Evolutionary conservation across 352 stramenopile genomes (phyloP).

Genomic region (Phytophthora agathidicida): DNA sequence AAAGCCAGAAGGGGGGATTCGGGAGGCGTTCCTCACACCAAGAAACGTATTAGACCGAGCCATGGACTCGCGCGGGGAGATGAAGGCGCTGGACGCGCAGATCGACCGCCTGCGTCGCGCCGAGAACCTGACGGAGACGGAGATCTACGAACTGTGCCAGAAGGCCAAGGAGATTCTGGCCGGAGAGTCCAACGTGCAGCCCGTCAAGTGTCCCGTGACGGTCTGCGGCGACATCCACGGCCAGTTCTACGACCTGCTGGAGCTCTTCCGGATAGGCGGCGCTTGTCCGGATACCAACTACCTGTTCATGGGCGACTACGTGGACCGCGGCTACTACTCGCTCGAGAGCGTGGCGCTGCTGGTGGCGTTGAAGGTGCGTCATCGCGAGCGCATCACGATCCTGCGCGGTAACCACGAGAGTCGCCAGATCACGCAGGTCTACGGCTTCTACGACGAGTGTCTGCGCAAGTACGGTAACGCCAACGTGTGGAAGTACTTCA

Average conservation of each 20-base stretch:
- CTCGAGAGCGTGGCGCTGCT: conserved; percentile 86
- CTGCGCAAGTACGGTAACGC: conserved; percentile 96
- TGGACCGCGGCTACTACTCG: conserved; percentile 90
- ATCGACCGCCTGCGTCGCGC: conserved; percentile 82
- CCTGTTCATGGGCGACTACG: conserved; percentile 92
- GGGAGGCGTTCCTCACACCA: conserved; percentile 21
- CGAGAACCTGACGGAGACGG: conserved; percentile 89
- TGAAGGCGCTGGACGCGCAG: conserved; percentile 88
- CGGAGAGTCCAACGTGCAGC: conserved; percentile 87
- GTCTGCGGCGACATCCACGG: conserved; percentile 91
- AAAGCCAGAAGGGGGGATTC: conserved; percentile 18
- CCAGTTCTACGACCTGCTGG: conserved; percentile 90
- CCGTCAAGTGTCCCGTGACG: conserved; percentile 85
- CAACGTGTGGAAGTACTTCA: conserved; percentile 93
- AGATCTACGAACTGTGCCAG: conserved; percentile 91
- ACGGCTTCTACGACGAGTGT: conserved; percentile 86
- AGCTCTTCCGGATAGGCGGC: conserved; percentile 91
- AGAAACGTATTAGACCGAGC: background rate
- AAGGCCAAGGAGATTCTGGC: conserved; percentile 91
- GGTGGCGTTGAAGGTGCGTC: conserved; percentile 85
- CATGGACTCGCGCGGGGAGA: conserved; percentile 71
- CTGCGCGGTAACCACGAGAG: conserved; percentile 84
- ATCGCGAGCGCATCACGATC: conserved; percentile 88
- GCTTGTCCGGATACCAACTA: conserved; percentile 90
- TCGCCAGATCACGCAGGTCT: conserved; percentile 84